phyloP scores from a whole-genome alignment of 805 yeast species.

The Metschnikowia kofuensis region DNA sequence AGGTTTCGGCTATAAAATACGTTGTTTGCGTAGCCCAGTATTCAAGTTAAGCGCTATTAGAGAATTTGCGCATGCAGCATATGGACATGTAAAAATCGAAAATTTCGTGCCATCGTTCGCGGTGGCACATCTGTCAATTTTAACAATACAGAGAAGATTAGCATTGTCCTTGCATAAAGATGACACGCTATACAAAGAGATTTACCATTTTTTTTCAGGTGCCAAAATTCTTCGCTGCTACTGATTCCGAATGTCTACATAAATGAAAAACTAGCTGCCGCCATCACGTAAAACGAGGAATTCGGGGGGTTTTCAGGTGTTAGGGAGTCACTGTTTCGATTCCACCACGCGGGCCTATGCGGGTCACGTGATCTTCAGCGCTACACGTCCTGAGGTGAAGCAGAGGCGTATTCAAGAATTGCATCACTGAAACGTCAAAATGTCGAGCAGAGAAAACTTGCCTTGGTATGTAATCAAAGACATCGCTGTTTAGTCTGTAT shows the following conservation, averaged over 20 bases:
- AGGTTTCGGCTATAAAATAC: too few species aligned
- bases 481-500: too few species aligned
- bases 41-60: too few species aligned
- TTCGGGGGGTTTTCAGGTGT: too few species aligned
- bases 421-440: background rate
- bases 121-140: slow-evolving; percentile 87
- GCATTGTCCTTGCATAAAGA: slow-evolving; percentile 99
- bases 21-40: too few species aligned
- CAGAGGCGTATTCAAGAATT: too few species aligned
- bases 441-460: slow-evolving; percentile 17
- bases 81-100: too few species aligned
- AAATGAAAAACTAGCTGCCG: background rate
- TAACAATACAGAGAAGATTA: slow-evolving; percentile 99
- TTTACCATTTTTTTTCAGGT: slow-evolving; percentile 67
- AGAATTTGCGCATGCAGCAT: too few species aligned
- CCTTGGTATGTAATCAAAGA: slow-evolving; percentile 19
- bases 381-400: background rate
- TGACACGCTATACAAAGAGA: slow-evolving; percentile 99
- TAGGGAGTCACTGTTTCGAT: slow-evolving; percentile 6
- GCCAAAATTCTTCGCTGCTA: background rate
- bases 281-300: background rate
- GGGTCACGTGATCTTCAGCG: background rate
- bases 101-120: slow-evolving; percentile 40
- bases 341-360: slow-evolving; percentile 2
- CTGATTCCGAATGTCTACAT: background rate